A percentile compares a stretch with the other conserved stretches of the same genome.
These are phyloP conservation scores for Tulasnella calospora DNA, from an alignment of 768 basidiomycete species.

Conservation along the genomic window DNA sequence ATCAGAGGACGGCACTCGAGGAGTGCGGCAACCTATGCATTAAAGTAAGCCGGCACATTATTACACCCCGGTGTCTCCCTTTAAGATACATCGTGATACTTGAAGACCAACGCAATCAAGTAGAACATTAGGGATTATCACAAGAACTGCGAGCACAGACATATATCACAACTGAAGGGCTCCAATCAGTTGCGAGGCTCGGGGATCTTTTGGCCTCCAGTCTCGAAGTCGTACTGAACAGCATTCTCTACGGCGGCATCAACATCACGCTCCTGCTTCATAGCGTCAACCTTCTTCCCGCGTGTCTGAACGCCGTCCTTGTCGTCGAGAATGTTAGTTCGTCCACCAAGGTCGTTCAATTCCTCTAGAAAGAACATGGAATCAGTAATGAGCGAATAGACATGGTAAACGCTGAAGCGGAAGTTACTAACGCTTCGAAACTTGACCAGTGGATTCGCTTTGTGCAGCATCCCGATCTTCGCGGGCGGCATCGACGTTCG, in stretches of 20 bases:
- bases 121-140: too few species aligned
- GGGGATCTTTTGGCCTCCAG: constrained; percentile 13
- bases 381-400: neutral
- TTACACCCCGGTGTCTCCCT: too few species aligned
- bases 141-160: too few species aligned
- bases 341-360: constrained; percentile 11
- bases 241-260: constrained; percentile 8
- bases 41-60: too few species aligned
- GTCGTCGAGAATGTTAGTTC: constrained; percentile 18
- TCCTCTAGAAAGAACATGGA: neutral
- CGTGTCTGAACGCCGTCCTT: constrained; percentile 8
- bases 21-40: constrained; percentile 71
- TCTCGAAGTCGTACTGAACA: constrained; percentile 1
- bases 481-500: constrained; percentile 13
- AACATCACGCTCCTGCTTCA: constrained; percentile 18
- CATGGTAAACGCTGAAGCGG: neutral
- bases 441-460: constrained; percentile 1
- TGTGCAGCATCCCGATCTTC: constrained; percentile 18
- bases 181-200: neutral
- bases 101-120: too few species aligned
- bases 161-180: neutral
- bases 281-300: constrained; percentile 15
- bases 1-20: constrained; percentile 87
- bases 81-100: too few species aligned
- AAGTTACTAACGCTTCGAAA: neutral